Percentiles rank a stretch among this genome's conserved stretches.
phyloP scores from a whole-genome alignment of 805 yeast species.

The Suhomyces prunicola region DNA sequence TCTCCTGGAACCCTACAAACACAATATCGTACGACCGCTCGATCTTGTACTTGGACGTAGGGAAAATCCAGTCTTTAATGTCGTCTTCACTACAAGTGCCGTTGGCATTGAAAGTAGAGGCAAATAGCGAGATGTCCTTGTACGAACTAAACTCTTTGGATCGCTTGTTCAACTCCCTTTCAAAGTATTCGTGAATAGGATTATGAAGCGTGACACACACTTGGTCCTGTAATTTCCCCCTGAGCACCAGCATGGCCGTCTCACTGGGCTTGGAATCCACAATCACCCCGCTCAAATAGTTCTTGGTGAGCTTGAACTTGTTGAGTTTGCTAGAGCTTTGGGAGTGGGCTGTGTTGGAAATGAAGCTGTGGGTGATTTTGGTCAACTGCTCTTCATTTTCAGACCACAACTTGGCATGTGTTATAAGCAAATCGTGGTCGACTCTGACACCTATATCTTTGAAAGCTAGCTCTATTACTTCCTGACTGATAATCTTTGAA shows the following conservation, averaged over 20 bases:
- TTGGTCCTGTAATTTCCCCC: slow-evolving; percentile 49
- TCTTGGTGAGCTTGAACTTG: slow-evolving; percentile 35
- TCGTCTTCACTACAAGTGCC: slow-evolving; percentile 45
- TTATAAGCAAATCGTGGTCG: slow-evolving; percentile 30
- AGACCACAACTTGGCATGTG: slow-evolving; percentile 47
- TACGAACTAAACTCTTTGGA: slow-evolving; percentile 38
- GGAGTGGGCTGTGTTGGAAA: slow-evolving; percentile 39
- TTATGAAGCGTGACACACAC: slow-evolving; percentile 43
- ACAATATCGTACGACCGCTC: slow-evolving; percentile 60
- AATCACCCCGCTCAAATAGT: slow-evolving; percentile 40
- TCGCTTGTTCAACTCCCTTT: slow-evolving; percentile 38
- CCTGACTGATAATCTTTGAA: slow-evolving; percentile 46
- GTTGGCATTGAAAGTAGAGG: slow-evolving; percentile 56
- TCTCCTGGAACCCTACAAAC: slow-evolving; percentile 85
- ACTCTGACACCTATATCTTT: slow-evolving; percentile 38
- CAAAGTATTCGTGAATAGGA: slow-evolving; percentile 54
- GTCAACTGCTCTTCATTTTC: slow-evolving; percentile 42
- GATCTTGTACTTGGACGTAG: slow-evolving; percentile 26
- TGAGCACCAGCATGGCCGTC: slow-evolving; percentile 43
- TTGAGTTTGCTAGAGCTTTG: slow-evolving; percentile 30
- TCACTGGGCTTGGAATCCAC: slow-evolving; percentile 35
- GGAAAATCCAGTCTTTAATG: slow-evolving; percentile 45
- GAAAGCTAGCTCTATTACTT: slow-evolving; percentile 46
- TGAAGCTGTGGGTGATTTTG: slow-evolving; percentile 38
- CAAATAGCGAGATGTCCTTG: slow-evolving; percentile 41